Base-by-base conservation (phyloP, 176 grass and related monocot species). In the Aegilops sharonensis region DNA sequence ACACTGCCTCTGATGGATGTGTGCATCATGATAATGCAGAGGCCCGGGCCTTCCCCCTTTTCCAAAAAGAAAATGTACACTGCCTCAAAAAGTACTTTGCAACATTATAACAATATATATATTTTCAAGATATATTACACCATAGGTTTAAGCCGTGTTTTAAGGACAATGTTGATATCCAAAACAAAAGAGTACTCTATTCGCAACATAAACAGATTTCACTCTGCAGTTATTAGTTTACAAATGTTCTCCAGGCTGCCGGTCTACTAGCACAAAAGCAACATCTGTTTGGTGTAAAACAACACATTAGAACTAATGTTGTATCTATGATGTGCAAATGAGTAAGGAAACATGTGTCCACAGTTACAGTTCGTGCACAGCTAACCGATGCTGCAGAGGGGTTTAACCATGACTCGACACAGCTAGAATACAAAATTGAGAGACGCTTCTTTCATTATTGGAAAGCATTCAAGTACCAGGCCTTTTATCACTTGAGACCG, bases 341-440 rank as follows among this genome's bases (percentile, higher is more conserved):
- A 61, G 57, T 5, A 72, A 21, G 18, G 64, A 77, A 85, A 86
- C 18, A 56, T 1, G 75, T 90, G 72, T n/a, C 68, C 75, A 67
- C 32, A 30, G 45, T 72, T 84, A 68, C 67, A 68, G 36, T 39
- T 66, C 18, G 3, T 59, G 23, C 50, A 56, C 50, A 66, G 27
- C 70, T 81, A 90, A 42, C 54, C 63, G 30, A 77, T 12, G 31
- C 81, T 32, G 54, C 24, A 8, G 47, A 24, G 24, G 18, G 65
- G 24, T 88, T 57, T 59, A 81, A 72, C 71, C 43, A 59, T 43
- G 64, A 68, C 69, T 87, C 31, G 18, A 68, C 42, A 78, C 40
- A 82, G 74, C 85, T 89, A 86, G 86, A 66, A 84, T 93, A 91
- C 89, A 93, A 93, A 93, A 93, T 60, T 91, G 92, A 89, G 67